Evolutionary conservation across 139 green algal genomes (phyloP).

Genomic region (Chlamydomonas sp.): DNA sequence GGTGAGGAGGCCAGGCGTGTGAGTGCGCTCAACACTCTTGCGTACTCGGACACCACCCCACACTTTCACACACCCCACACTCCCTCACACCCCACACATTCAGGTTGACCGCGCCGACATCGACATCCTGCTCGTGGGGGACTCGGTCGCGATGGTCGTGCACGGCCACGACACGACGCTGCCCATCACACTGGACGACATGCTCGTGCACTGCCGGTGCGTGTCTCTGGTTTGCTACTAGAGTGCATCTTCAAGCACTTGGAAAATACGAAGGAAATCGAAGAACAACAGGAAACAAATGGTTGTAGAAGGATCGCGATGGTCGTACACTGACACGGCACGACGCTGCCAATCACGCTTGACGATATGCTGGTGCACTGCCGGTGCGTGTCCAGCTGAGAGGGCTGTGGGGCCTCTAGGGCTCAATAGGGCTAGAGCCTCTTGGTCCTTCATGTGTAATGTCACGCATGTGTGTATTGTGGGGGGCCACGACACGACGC

Average conservation of each 20-base stretch:
- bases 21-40: conserved; percentile 90
- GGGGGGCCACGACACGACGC: conserved; percentile 98
- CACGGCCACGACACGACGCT: conserved; percentile 99
- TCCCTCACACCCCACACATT: conserved; percentile 41
- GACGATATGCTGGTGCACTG: conserved; percentile 96
- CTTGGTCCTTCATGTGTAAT: no score
- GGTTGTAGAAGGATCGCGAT: no score
- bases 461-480: no score
- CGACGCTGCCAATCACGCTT: conserved; percentile 92
- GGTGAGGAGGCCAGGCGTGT: conserved; percentile 91
- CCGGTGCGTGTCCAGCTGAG: no score
- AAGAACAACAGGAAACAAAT: no score
- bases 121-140: conserved; percentile 93
- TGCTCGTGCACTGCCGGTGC: conserved; percentile 87
- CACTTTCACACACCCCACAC: conserved; percentile 39
- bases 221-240: no score
- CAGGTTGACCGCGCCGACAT: conserved; percentile 85
- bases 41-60: conserved; percentile 99
- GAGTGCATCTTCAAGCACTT: no score
- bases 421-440: no score
- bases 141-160: conserved; percentile 95
- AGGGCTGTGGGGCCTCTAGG: no score
- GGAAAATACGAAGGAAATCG: no score
- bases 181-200: conserved; percentile 93
- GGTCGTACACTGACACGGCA: conserved; percentile 98